Evolutionary conservation across 441 rosid genomes (phyloP).

Genomic region (Populus trichocarpa): DNA sequence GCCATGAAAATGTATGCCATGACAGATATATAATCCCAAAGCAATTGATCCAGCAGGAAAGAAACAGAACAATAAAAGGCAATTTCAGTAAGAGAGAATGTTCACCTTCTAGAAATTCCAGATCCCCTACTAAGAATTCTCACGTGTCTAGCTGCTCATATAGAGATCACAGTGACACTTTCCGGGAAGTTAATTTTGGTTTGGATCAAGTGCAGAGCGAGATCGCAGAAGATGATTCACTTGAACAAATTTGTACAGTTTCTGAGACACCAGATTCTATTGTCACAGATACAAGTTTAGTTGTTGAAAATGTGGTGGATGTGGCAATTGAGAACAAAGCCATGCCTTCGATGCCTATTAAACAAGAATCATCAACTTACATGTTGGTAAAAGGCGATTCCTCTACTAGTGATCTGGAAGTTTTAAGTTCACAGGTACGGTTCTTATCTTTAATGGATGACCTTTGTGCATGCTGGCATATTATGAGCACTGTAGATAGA

Average conservation of each 20-base stretch:
- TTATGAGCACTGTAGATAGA: not conserved
- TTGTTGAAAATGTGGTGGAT: constrained; percentile 35
- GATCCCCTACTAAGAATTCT: constrained; percentile 33
- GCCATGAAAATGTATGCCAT: constrained; percentile 28
- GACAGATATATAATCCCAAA: constrained; percentile 48
- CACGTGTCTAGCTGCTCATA: constrained; percentile 24
- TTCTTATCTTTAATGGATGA: constrained; percentile 7
- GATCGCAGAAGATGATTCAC: constrained; percentile 24
- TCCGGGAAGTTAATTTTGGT: constrained; percentile 40
- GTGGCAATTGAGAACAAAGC: constrained; percentile 33
- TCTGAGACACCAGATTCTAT: constrained; percentile 30
- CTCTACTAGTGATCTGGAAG: constrained; percentile 21
- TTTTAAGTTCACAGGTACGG: constrained; percentile 39
- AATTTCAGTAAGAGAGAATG: constrained; percentile 36
- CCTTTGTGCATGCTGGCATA: constrained; percentile 1
- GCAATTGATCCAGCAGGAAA: constrained; percentile 40
- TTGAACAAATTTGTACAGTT: constrained; percentile 34
- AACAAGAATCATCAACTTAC: constrained; percentile 35
- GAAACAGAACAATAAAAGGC: constrained; percentile 40
- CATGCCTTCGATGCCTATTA: constrained; percentile 28
- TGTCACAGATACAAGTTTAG: constrained; percentile 33
- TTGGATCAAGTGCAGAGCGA: constrained; percentile 30
- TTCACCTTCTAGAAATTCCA: constrained; percentile 39
- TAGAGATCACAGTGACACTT: constrained; percentile 33
- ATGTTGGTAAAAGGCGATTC: constrained; percentile 20